phyloP scores from a whole-genome alignment of 2,329 filamentous ascomycete genomes.

The Lecanicillium sp. region DNA sequence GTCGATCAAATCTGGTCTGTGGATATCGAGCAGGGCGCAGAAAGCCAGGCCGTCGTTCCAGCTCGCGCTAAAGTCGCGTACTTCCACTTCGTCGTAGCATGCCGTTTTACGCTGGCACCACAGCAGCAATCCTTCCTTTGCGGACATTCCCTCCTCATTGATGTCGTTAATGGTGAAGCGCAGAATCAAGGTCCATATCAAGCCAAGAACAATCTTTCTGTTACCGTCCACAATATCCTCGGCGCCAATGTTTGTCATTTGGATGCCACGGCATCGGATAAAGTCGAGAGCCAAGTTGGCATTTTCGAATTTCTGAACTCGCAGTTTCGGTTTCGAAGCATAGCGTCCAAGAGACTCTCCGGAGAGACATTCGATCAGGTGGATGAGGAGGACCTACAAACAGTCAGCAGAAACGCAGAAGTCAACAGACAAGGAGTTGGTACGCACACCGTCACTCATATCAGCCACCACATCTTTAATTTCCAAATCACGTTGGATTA shows the following conservation, averaged over 20 bases:
- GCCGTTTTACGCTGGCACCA: slow-evolving; percentile 99
- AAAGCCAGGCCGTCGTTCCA: slow-evolving; percentile 98
- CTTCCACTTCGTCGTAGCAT: slow-evolving; percentile 94
- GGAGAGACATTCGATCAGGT: slow-evolving; percentile 92
- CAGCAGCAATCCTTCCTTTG: slow-evolving; percentile 86
- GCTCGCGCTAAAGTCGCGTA: slow-evolving; percentile 87
- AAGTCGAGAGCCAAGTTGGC: slow-evolving; percentile 93
- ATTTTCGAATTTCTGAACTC: slow-evolving; percentile 96
- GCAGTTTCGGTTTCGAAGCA: slow-evolving; percentile 90
- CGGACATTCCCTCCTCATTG: slow-evolving; percentile 94
- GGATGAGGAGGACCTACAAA: slow-evolving; percentile 79
- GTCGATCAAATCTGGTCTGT: slow-evolving; percentile 93
- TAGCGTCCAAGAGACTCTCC: slow-evolving; percentile 93
- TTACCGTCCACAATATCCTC: slow-evolving; percentile 98
- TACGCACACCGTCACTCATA: slow-evolving; percentile 81
- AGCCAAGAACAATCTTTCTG: slow-evolving; percentile 89
- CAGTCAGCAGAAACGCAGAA: slow-evolving; percentile 12
- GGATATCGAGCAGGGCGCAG: slow-evolving; percentile 92
- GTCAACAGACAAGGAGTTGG: neutral
- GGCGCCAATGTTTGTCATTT: slow-evolving; percentile 97
- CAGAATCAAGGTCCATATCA: slow-evolving; percentile 98
- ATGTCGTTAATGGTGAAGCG: slow-evolving; percentile 98
- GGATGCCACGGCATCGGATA: slow-evolving; percentile 82
- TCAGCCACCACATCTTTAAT: slow-evolving; percentile 85
- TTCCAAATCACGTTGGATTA: slow-evolving; percentile 67